phyloP scores from a whole-genome alignment of 2,329 filamentous ascomycete species.

The Pestalotiopsis sp. region DNA sequence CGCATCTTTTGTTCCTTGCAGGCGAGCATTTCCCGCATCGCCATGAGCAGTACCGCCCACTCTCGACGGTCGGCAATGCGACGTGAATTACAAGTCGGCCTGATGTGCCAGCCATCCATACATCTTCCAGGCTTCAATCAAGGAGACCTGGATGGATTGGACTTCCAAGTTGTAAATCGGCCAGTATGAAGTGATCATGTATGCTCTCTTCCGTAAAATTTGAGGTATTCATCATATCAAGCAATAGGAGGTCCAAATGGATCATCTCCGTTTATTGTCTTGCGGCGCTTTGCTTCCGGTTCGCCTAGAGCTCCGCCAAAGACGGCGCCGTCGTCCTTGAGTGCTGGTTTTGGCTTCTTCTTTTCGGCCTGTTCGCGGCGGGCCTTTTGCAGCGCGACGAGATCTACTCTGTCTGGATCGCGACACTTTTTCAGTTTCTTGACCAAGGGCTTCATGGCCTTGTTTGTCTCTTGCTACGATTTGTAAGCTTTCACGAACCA shows the following conservation, averaged over 20 bases:
- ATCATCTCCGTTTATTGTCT: slow-evolving; percentile 16
- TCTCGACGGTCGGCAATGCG: too few relatives aligned
- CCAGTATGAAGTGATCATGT: too few relatives aligned
- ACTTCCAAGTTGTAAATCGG: too few relatives aligned
- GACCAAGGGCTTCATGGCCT: slow-evolving; percentile 59
- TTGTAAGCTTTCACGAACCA: slow-evolving; percentile 6
- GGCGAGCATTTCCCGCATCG: too few relatives aligned
- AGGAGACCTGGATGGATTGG: too few relatives aligned
- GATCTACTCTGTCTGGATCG: slow-evolving; percentile 73
- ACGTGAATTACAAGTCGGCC: too few relatives aligned
- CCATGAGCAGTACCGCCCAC: too few relatives aligned
- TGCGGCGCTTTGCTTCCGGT: slow-evolving; percentile 42
- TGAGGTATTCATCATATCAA: background rate
- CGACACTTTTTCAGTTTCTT: slow-evolving; percentile 74
- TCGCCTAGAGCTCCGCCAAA: slow-evolving; percentile 43
- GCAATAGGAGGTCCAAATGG: slow-evolving; percentile 12
- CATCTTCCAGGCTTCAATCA: too few relatives aligned
- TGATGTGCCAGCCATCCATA: too few relatives aligned
- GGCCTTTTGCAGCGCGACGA: slow-evolving; percentile 69
- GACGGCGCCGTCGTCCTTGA: slow-evolving; percentile 48
- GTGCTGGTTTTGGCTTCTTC: slow-evolving; percentile 36
- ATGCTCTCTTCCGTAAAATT: too few relatives aligned
- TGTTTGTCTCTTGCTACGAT: slow-evolving; percentile 45
- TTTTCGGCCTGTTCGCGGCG: slow-evolving; percentile 54
- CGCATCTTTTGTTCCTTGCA: too few relatives aligned